These are phyloP conservation scores for Monosporascus ibericus DNA, from an alignment of 2,329 filamentous ascomycete genomes.

Conservation along the genomic window DNA sequence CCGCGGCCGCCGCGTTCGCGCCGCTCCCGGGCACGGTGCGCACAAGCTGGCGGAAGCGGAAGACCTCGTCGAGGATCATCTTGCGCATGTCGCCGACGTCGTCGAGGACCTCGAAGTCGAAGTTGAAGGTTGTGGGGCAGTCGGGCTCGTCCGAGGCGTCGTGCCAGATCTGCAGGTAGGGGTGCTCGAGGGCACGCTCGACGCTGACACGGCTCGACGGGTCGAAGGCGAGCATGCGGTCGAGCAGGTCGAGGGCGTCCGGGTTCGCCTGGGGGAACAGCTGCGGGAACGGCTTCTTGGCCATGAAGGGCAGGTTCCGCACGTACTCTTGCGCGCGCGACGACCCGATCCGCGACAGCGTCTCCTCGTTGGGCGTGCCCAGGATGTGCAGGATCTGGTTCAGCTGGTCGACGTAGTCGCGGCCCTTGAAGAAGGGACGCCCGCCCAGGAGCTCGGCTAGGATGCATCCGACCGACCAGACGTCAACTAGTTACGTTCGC, in stretches of 20 bases:
- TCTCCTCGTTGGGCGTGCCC: slow-evolving; percentile 93
- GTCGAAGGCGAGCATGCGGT: slow-evolving; percentile 97
- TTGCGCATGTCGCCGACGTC: slow-evolving; percentile 92
- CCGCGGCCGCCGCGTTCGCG: slow-evolving; percentile 20
- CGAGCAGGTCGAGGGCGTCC: slow-evolving; percentile 88
- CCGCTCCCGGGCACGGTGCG: slow-evolving; percentile 41
- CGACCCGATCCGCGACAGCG: slow-evolving; percentile 86
- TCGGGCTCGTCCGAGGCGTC: slow-evolving; percentile 92
- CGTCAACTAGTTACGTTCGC: slow-evolving; percentile 64
- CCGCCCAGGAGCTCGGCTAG: slow-evolving; percentile 92
- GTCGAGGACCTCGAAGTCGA: slow-evolving; percentile 96
- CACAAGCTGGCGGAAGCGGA: slow-evolving; percentile 67
- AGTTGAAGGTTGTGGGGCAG: slow-evolving; percentile 93
- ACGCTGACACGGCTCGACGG: slow-evolving; percentile 89
- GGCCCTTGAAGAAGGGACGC: slow-evolving; percentile 97
- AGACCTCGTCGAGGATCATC: slow-evolving; percentile 96
- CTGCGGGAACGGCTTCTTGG: slow-evolving; percentile 80
- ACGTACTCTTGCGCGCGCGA: slow-evolving; percentile 97
- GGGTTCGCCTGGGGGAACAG: slow-evolving; percentile 95
- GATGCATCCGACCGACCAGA: slow-evolving; percentile 98
- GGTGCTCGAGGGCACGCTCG: slow-evolving; percentile 91
- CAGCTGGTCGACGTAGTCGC: slow-evolving; percentile 97
- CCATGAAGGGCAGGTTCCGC: slow-evolving; percentile 90
- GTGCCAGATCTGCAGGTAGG: slow-evolving; percentile 97
- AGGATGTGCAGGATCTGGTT: slow-evolving; percentile 99